phyloP scores from a whole-genome alignment of 116 monocot species.

The Trichopus zeylanicus region DNA sequence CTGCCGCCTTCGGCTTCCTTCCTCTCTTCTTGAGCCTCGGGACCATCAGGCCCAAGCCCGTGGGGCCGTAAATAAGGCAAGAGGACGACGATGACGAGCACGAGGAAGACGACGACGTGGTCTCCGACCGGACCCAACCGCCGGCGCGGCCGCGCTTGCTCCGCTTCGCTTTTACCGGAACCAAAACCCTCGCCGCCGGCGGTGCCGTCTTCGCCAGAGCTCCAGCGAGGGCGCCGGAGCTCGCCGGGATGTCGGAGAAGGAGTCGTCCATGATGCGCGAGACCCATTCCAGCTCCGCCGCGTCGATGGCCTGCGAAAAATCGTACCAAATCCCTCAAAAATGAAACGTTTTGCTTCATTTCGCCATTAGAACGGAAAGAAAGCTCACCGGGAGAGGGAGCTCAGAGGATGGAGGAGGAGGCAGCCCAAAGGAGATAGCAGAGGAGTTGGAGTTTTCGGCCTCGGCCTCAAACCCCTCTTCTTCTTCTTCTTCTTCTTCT shows the following conservation, averaged over 20 bases:
- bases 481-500: too few relatives aligned
- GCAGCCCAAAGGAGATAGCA: conserved; percentile 1
- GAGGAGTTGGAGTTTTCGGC: conserved; percentile 15
- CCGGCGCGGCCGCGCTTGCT: conserved; percentile 37
- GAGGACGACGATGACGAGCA: conserved; percentile 14
- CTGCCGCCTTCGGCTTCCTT: conserved; percentile 27
- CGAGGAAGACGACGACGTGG: conserved; percentile 8
- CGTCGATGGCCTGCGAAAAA: conserved; percentile 24
- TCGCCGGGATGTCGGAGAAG: conserved; percentile 18
- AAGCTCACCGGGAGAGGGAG: neutral
- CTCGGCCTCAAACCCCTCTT: neutral
- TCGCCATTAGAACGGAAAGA: neutral
- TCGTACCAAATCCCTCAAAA: neutral
- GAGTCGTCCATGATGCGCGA: conserved; percentile 45
- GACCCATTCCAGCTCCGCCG: conserved; percentile 50
- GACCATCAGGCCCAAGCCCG: neutral
- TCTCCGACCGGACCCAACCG: conserved; percentile 5
- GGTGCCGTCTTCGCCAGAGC: neutral
- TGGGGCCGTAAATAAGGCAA: neutral
- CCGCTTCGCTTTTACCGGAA: conserved; percentile 34
- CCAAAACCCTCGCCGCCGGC: conserved; percentile 7
- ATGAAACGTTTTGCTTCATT: neutral
- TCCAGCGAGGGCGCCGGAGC: neutral
- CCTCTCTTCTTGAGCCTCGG: conserved; percentile 22
- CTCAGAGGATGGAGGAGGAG: conserved; percentile 5